Conservation (phyloP, 495 filamentous ascomycete species). For the Pyrenula aspistea region DNA sequence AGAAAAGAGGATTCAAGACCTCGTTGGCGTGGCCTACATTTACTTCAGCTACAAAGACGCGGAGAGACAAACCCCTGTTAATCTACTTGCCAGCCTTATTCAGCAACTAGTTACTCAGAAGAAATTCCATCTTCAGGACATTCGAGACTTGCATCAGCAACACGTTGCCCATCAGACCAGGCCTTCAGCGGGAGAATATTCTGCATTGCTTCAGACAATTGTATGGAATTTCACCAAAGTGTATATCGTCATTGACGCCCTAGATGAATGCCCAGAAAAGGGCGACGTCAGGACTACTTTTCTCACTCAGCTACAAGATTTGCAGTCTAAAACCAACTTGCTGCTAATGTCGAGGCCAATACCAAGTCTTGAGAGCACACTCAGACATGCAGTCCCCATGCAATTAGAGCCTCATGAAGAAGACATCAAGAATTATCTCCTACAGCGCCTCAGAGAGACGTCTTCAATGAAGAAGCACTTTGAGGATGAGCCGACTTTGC, state of each 20-base stretch:
- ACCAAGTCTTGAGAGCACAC: constrained; percentile 5
- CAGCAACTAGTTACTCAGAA: constrained; percentile 14
- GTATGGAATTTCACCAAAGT: no score
- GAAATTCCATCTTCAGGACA: neutral
- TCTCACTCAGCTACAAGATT: constrained; percentile 4
- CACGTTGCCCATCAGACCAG: neutral
- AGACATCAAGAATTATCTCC: constrained; percentile 20
- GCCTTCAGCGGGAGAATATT: neutral
- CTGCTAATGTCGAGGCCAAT: constrained; percentile 18
- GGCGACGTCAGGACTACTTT: constrained; percentile 5
- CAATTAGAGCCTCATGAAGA: constrained; percentile 16
- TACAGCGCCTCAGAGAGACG: constrained; percentile 6
- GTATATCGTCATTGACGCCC: constrained; percentile 32
- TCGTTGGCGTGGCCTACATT: constrained; percentile 19
- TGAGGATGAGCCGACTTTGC: constrained; percentile 4
- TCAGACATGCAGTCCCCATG: constrained; percentile 5
- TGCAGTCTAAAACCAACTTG: constrained; percentile 6
- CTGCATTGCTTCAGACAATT: neutral
- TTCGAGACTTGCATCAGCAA: neutral
- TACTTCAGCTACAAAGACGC: constrained; percentile 27
- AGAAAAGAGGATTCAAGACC: no score
- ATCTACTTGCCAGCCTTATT: constrained; percentile 15
- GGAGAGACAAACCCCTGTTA: constrained; percentile 10
- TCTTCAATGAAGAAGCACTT: constrained; percentile 6
- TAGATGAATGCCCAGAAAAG: constrained; percentile 17